A percentile compares a stretch with the other conserved stretches of the same genome.
Conservation (phyloP, 768 basidiomycete genomes). For the Cyclocybe aegerita region DNA sequence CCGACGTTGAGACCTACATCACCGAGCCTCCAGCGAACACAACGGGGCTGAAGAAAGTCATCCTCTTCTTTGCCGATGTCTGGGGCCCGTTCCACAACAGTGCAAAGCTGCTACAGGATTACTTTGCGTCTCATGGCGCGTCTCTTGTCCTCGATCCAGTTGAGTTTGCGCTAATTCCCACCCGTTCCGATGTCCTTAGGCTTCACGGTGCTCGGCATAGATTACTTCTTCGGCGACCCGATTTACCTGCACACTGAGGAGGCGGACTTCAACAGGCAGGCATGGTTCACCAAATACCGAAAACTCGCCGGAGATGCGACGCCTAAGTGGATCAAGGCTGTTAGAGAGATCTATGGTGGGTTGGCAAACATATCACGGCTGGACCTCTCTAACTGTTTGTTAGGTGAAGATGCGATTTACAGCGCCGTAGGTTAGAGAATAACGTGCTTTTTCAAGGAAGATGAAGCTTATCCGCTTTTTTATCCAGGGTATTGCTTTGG, state of each 20-base stretch:
- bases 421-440: conserved; percentile 42
- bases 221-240: conserved; percentile 65
- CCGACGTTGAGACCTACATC: conserved; percentile 52
- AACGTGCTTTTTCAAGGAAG: not conserved
- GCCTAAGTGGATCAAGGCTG: conserved; percentile 52
- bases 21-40: conserved; percentile 47
- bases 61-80: conserved; percentile 60
- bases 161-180: not conserved
- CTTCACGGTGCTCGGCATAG: conserved; percentile 56
- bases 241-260: conserved; percentile 38
- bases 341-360: conserved; percentile 48
- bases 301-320: conserved; percentile 36
- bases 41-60: conserved; percentile 32
- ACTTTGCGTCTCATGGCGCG: conserved; percentile 50
- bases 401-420: conserved; percentile 35
- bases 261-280: conserved; percentile 30
- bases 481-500: conserved; percentile 57
- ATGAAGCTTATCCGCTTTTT: not conserved
- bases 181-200: conserved; percentile 31
- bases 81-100: conserved; percentile 61
- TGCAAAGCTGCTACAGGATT: conserved; percentile 61
- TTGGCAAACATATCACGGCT: not conserved
- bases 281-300: conserved; percentile 40
- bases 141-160: conserved; percentile 38
- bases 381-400: not conserved